Percentiles rank a stretch among this genome's conserved stretches.
phyloP scores from a whole-genome alignment of 1,139 yeast species.

The Oligophagozyma castellii region DNA sequence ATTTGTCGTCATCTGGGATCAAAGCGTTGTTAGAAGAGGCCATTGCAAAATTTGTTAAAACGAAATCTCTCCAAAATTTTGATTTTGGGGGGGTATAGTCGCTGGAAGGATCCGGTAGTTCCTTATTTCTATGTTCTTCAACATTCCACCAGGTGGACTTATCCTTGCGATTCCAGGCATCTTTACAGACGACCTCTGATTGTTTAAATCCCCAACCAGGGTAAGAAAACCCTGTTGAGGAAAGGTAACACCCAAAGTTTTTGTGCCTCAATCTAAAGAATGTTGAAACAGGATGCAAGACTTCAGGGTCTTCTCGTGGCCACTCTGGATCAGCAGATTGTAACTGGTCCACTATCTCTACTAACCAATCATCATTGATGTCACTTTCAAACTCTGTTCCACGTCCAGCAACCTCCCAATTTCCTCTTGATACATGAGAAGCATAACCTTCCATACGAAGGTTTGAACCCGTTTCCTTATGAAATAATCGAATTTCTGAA shows the following conservation, averaged over 20 bases:
- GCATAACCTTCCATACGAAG: conserved; percentile 50
- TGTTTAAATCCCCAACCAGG: conserved; percentile 78
- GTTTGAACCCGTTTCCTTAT: conserved; percentile 37
- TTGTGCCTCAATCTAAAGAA: conserved; percentile 51
- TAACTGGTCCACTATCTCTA: conserved; percentile 49
- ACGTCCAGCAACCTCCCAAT: conserved; percentile 57
- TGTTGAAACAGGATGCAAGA: conserved; percentile 57
- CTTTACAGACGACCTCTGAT: conserved; percentile 64
- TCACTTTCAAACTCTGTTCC: conserved; percentile 45
- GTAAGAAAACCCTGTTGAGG: conserved; percentile 56
- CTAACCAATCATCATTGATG: conserved; percentile 55
- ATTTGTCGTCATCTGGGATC: conserved; percentile 58
- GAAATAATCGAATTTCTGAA: conserved; percentile 42
- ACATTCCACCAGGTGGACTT: conserved; percentile 74
- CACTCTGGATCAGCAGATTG: conserved; percentile 34
- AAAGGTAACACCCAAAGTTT: conserved; percentile 55
- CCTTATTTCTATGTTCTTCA: conserved; percentile 47
- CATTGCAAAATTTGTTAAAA: conserved; percentile 63
- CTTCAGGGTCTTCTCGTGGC: conserved; percentile 27
- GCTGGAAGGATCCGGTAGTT: conserved; percentile 19
- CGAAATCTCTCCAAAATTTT: conserved; percentile 54
- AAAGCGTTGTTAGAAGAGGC: conserved; percentile 67
- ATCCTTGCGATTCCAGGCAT: conserved; percentile 36
- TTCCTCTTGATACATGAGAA: conserved; percentile 39
- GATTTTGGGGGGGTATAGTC: conserved; percentile 54